Evolutionary conservation across 352 stramenopile species (phyloP).

Genomic region (Globisporangium mamillatum): DNA sequence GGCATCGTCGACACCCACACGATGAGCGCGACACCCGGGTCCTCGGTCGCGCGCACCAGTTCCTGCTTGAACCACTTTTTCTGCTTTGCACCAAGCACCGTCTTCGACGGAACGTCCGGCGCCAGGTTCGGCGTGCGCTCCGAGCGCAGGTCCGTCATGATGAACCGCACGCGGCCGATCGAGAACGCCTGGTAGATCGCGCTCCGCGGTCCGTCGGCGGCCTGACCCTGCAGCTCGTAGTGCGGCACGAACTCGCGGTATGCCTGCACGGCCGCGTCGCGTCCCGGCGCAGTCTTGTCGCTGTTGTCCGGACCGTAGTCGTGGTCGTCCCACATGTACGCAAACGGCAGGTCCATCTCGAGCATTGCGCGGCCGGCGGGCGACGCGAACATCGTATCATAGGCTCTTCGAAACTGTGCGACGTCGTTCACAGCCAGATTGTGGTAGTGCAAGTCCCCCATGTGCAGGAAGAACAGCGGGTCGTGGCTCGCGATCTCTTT

Average conservation of each 20-base stretch:
- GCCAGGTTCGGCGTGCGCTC: constrained; percentile 64
- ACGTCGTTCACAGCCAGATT: constrained; percentile 75
- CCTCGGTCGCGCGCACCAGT: constrained; percentile 53
- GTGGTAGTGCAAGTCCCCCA: constrained; percentile 87
- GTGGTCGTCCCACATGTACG: constrained; percentile 91
- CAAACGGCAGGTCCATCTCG: constrained; percentile 81
- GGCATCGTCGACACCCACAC: constrained; percentile 88
- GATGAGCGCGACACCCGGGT: constrained; percentile 62
- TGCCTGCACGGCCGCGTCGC: constrained; percentile 67
- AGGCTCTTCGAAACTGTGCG: constrained; percentile 50
- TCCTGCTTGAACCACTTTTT: constrained; percentile 88
- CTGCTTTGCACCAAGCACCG: constrained; percentile 77
- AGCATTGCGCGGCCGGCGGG: constrained; percentile 68
- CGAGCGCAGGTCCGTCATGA: constrained; percentile 82
- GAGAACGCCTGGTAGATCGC: constrained; percentile 82
- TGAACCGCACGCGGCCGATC: constrained; percentile 79
- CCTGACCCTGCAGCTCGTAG: constrained; percentile 39
- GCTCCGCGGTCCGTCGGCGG: constrained; percentile 21
- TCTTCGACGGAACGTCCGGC: constrained; percentile 72
- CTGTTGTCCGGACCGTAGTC: constrained; percentile 90
- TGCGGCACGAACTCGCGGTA: constrained; percentile 84
- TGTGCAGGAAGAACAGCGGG: constrained; percentile 86
- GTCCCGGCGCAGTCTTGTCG: constrained; percentile 67
- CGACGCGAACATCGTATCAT: constrained; percentile 71
- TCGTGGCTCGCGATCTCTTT: constrained; percentile 56